Evolutionary conservation across 257 asterid species (phyloP).

Genomic region (Capsicum baccatum): DNA sequence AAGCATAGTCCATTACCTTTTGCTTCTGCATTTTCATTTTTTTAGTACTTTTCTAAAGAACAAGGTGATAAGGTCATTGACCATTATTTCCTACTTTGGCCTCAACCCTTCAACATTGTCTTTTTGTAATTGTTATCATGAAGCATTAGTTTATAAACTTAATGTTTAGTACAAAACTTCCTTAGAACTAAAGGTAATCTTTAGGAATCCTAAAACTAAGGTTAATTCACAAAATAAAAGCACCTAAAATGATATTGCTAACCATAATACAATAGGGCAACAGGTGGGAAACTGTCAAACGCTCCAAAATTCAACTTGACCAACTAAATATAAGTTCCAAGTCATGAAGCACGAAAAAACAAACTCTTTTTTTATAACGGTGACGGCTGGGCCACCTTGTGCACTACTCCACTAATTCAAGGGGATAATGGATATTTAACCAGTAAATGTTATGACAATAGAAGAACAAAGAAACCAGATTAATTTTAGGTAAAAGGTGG

Average conservation of each 20-base stretch:
- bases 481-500: not conserved
- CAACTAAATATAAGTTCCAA: not conserved
- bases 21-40: not conserved
- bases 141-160: not conserved
- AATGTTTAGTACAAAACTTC: not conserved
- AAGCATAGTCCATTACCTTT: not conserved
- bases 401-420: not conserved
- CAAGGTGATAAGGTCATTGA: conserved; percentile 2
- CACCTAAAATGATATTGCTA: not conserved
- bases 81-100: not conserved
- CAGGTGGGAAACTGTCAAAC: not conserved
- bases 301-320: conserved; percentile 6
- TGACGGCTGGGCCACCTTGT: not conserved
- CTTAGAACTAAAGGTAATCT: conserved; percentile 8
- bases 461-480: not conserved
- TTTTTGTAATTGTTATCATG: not conserved
- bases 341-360: not conserved
- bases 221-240: not conserved
- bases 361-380: not conserved
- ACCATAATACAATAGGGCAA: conserved; percentile 8
- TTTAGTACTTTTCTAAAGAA: not conserved
- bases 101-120: not conserved
- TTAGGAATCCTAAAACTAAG: not conserved
- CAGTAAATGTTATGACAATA: not conserved
- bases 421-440: not conserved